Evolutionary conservation across 192 early-diverging fungal genomes (phyloP).

Genomic region (Dissophora globulifera): DNA sequence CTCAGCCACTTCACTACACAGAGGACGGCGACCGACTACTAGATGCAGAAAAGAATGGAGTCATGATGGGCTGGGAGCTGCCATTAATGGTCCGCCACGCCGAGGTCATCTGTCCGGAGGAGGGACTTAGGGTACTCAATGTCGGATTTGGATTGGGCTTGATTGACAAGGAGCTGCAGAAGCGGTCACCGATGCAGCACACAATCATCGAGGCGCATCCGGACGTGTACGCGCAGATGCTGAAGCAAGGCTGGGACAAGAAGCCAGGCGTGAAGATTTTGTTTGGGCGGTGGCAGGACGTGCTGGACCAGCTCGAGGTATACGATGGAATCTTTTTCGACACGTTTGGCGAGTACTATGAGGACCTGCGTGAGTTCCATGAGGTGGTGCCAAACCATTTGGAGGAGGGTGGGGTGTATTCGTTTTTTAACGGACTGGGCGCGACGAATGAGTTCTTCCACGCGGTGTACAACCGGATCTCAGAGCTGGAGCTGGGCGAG

Average conservation of each 20-base stretch:
- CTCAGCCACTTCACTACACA: constrained; percentile 80
- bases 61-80: constrained; percentile 99
- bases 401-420: constrained; percentile 82
- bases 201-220: constrained; percentile 98
- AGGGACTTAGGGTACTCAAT: constrained; percentile 72
- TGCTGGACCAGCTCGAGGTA: constrained; percentile 72
- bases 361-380: constrained; percentile 81
- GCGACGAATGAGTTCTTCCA: constrained; percentile 97
- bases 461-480: constrained; percentile 91
- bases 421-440: constrained; percentile 95
- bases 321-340: constrained; percentile 98
- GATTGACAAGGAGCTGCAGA: constrained; percentile 86
- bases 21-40: constrained; percentile 79
- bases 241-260: constrained; percentile 85
- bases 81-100: constrained; percentile 93
- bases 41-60: constrained; percentile 89
- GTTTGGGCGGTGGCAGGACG: constrained; percentile 95
- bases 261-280: constrained; percentile 85
- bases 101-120: constrained; percentile 73
- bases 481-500: constrained; percentile 81
- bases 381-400: constrained; percentile 78
- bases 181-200: constrained; percentile 74
- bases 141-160: constrained; percentile 94
- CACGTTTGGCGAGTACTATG: constrained; percentile 94
- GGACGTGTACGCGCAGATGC: constrained; percentile 92